Conservation (phyloP, 2,329 filamentous ascomycete genomes). For the Cephalotrichum gorgonifer region DNA sequence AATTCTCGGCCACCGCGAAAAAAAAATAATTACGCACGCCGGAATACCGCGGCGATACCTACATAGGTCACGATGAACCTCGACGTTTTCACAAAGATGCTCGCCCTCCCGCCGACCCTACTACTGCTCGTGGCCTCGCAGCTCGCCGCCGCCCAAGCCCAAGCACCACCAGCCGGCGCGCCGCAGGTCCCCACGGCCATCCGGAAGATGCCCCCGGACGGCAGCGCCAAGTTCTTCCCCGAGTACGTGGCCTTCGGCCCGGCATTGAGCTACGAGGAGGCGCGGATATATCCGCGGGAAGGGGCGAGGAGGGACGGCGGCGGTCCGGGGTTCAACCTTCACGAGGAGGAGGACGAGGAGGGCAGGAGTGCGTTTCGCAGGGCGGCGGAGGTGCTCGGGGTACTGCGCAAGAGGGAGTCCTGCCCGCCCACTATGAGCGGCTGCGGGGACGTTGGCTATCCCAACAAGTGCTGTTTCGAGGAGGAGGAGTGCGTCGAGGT, state of each 20-base stretch:
- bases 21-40: no score
- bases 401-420: constrained; percentile 47
- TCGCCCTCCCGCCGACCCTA: constrained; percentile 1
- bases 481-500: constrained; percentile 57
- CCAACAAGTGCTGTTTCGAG: constrained; percentile 63
- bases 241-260: constrained; percentile 48
- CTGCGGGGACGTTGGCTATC: constrained; percentile 53
- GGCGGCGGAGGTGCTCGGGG: constrained; percentile 33
- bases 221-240: constrained; percentile 63
- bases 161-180: not conserved
- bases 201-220: constrained; percentile 61
- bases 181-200: constrained; percentile 44
- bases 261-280: constrained; percentile 8
- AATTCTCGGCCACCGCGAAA: no score
- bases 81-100: not conserved
- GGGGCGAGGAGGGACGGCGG: constrained; percentile 18
- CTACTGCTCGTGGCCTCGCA: constrained; percentile 3
- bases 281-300: constrained; percentile 17
- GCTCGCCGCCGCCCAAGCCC: not conserved
- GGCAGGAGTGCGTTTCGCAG: constrained; percentile 27
- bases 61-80: constrained; percentile 1
- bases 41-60: no score
- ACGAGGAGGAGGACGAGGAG: constrained; percentile 19
- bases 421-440: constrained; percentile 58
- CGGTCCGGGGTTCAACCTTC: constrained; percentile 40